Conservation (phyloP, 2,329 filamentous ascomycete genomes). For the Niveomyces coronatus region DNA sequence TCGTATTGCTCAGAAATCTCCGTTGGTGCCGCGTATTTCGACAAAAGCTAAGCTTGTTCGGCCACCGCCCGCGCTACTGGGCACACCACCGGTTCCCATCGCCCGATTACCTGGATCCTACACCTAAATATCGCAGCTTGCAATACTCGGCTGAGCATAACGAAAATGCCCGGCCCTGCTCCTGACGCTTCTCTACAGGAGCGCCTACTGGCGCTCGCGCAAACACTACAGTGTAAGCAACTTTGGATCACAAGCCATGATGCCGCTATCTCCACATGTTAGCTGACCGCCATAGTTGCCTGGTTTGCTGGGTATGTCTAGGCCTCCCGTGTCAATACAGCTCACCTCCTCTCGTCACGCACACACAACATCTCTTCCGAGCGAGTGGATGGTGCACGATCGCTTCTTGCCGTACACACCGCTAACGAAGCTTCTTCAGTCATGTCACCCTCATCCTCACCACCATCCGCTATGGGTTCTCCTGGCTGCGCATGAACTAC, state of each 20-base stretch:
- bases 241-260: slow-evolving; percentile 13
- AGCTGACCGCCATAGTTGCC: slow-evolving; percentile 43
- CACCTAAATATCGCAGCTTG: no score
- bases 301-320: slow-evolving; percentile 71
- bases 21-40: slow-evolving; percentile 2
- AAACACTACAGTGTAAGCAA: slow-evolving; percentile 83
- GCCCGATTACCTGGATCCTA: neutral
- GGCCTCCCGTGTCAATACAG: slow-evolving; percentile 8
- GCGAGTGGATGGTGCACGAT: neutral
- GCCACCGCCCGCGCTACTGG: slow-evolving; percentile 2
- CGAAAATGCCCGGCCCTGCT: slow-evolving; percentile 6
- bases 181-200: slow-evolving; percentile 60
- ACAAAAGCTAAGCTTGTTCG: neutral
- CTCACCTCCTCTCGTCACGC: slow-evolving; percentile 4
- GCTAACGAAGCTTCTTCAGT: slow-evolving; percentile 34
- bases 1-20: no score
- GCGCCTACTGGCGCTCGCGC: slow-evolving; percentile 65
- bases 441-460: slow-evolving; percentile 79
- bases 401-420: slow-evolving; percentile 1
- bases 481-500: slow-evolving; percentile 83
- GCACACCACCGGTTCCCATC: neutral
- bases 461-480: slow-evolving; percentile 73
- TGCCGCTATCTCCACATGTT: slow-evolving; percentile 20
- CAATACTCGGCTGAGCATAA: neutral
- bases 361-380: no score